Evolutionary conservation across 148 eudicot species (phyloP), one percentile per base, ranked within the genome.

Genomic region (Euryodendron excelsum): DNA sequence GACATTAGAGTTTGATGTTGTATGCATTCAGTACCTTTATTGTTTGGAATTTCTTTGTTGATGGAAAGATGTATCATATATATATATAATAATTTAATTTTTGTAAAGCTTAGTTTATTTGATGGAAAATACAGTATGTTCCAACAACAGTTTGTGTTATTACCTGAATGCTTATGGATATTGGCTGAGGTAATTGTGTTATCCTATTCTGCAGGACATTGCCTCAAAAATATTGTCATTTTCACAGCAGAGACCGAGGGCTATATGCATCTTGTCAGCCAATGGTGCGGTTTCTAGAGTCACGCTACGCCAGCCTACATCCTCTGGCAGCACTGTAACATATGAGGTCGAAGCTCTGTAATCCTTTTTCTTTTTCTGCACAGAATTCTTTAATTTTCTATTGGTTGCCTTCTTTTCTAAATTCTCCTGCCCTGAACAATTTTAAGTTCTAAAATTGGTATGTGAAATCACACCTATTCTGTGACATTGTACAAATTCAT

Each of bases 181-280:
- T 44, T 44, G 28, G 73, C 8, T 27, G 36, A 69, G 37, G 56
- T 69, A 48, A 48, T 25, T 53, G 36, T 30, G 25, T 25, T 73
- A 68, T 60, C 12, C 15, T 67, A 52, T 48, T 73, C 18, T 78
- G 69, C 91, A 94, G 98, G 94, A 94, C 69, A 80, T 94, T 89
- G 93, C 97, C 8, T 80, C 87, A 64, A 94, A 90, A 77, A 88
- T 94, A 84, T 83, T 90, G 37, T 77, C 90, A 62, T 94, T 92
- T 82, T 83, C 98, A 58, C 94, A 94, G 71, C 96, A 94, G 80
- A 86, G 94, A 86, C 93, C 94, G 23, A 85, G 98, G 82, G 98
- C 96, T 78, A 63, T 94, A 39, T 94, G 98, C 78, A 83, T 94
- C 71, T 71, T 94, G 89, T 90, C 98, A 33, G 98, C 90, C 36